Base-by-base conservation (phyloP, 2,329 filamentous ascomycete genomes). In the Hirsutella minnesotensis region DNA sequence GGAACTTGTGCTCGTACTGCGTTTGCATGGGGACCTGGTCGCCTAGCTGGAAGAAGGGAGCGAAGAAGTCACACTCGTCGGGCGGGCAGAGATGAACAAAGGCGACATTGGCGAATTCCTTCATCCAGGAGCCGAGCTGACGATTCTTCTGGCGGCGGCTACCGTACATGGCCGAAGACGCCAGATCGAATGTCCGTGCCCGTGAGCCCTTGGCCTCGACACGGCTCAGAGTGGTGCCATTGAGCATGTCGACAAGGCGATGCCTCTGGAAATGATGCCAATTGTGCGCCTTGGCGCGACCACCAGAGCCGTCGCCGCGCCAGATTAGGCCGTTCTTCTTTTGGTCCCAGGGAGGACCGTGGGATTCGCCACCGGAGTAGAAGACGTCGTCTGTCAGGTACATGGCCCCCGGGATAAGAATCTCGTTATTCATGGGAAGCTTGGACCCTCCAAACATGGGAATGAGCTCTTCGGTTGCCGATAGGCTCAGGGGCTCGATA, bases 251-350 rank as follows among this genome's bases (percentile, higher is more conserved):
- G 21, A 85, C 65, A 45, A 86, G 75, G 4, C 82, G 77, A 51
- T 83, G 81, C n/a, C 81, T 77, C 47, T 86, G 81, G 51, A 84
- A 83, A 30, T 76, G 73, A 29, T 68, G 68, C 81, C 81, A 86
- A 46, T 73, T 82, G 37, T 76, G 56, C n/a, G 53, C 52, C 44
- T 61, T 62, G 38, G 68, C 59, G 22, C 67, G 64, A 2, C 78
- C 79, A 3, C 79, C 80, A 8, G 78, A 80, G 3, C 75, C 77
- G 2, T 76, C 73, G 38, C 80, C 80, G 31, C 80, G 75, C 80
- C 80, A 84, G 30, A 81, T 62, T 38, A 79, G 60, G 3, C 60
- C 64, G 42, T 73, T 65, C 22, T 61, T 61, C 59, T 84, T 84
- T 29, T 68, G 56, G 4, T 65, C 58, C 80, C 81, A 83, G 5